Evolutionary conservation across 2,329 filamentous ascomycete genomes (phyloP), one percentile per base, ranked within the genome.

Genomic region (Westerdykella sp.): DNA sequence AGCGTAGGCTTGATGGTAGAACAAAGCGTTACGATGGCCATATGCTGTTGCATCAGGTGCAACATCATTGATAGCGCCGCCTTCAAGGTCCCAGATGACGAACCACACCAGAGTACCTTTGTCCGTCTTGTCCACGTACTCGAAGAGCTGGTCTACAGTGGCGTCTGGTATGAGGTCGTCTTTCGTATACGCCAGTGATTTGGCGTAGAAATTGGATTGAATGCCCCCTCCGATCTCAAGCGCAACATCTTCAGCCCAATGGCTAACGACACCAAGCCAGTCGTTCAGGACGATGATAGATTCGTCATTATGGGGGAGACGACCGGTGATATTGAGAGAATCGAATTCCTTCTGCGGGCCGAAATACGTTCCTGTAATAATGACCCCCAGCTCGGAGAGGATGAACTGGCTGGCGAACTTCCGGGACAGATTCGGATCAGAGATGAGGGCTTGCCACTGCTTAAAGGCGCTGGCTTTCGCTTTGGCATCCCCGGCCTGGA

Each of bases 1-100:
- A 1, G 56, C 62, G 39, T 73, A 74, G 1, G 59, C 49, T 38
- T 68, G 60, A 28, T 60, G 53, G 44, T 62, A 65, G 48, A 66
- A 66, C 4, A 66, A 37, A 6, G 60, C 55, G 28, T 65, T 47
- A 15, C 63, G 60, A 32, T 63, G 63, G 2, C 55, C 56, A 31
- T 66, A 66, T 0, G 64, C 54, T 3, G 64, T 65, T 1, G 59
- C 64, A 14, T 59, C 51, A 1, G 54, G 42, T 5, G 57, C 53
- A 2, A 65, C 50, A 30, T 66, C 61, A 40, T 59, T 62, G 39
- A 60, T 56, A 2, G 55, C 55, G 13, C 65, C 64, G 39, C 62
- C 64, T 21, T 56, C 60, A 0, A 67, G 53, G 37, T 65, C 59
- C 54, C 57, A 67, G 43, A 66, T 59, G 40, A 62, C 47, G 37